These are phyloP conservation scores for Auriculariales sp. DNA, from an alignment of 768 basidiomycete genomes.

Conservation along the genomic window DNA sequence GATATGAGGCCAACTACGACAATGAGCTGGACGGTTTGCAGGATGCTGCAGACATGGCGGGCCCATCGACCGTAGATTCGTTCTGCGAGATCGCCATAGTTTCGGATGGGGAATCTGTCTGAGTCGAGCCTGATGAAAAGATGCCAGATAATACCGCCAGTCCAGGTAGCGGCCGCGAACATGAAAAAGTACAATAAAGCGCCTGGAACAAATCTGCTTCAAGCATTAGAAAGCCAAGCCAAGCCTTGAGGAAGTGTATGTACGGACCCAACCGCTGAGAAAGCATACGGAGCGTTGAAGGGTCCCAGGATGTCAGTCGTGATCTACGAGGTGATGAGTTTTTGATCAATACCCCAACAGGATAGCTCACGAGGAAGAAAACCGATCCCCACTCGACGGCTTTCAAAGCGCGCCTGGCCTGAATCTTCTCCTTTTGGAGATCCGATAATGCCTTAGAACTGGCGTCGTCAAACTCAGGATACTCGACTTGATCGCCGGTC, in stretches of 20 bases:
- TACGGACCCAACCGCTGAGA: conserved; percentile 15
- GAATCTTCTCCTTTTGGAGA: conserved; percentile 1
- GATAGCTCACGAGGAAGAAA: neutral
- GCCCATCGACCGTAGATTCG: conserved; percentile 37
- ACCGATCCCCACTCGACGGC: conserved; percentile 1
- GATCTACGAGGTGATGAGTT: conserved; percentile 17
- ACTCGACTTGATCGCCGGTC: neutral
- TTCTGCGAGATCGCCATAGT: conserved; percentile 42
- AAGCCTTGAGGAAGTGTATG: neutral
- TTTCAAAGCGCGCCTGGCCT: conserved; percentile 2
- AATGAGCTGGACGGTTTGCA: conserved; percentile 43
- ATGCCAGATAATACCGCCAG: conserved; percentile 40
- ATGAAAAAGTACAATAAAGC: conserved; percentile 12
- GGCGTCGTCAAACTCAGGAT: neutral
- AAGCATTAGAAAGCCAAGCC: conserved; percentile 20
- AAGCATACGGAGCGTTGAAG: conserved; percentile 43
- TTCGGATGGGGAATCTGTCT: conserved; percentile 33
- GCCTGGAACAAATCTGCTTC: conserved; percentile 47
- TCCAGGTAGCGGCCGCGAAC: conserved; percentile 32
- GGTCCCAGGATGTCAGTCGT: conserved; percentile 50
- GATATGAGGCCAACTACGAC: conserved; percentile 27
- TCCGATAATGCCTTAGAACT: neutral
- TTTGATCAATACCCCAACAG: no score
- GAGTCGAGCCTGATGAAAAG: conserved; percentile 45
- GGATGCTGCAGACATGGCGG: conserved; percentile 28